Evolutionary conservation across 2,329 filamentous ascomycete species (phyloP), one percentile per base, ranked within the genome.

Genomic region (Sporothrix protearum): DNA sequence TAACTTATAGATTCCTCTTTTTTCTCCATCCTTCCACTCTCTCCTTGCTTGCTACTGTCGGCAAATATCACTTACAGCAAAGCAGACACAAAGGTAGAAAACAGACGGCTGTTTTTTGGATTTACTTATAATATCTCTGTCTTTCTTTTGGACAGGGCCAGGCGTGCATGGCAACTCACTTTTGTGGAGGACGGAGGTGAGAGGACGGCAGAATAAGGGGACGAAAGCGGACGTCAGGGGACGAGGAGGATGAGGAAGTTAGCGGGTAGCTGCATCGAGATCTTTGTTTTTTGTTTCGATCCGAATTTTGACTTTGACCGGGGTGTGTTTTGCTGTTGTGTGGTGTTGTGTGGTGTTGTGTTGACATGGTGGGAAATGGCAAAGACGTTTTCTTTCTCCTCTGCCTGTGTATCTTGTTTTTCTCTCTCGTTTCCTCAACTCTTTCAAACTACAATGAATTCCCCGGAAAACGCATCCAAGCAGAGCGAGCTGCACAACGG

Each of bases 1-100:
- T 72, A 63, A 63, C 68, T 33, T 67, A 70, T 71, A 67, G 59
- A 74, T 75, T 71, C 72, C 71, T 71, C 72, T 71, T 72, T 42
- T 59, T 72, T 16, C 57, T 69, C 71, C 57, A 68, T 63, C 19
- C 51, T 28, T 68, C 14, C 39, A 16, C n/a, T 49, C 39, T 39
- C 25, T 42, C 71, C 55, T 59, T 61, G 19, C 55, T 61, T 63
- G 28, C 25, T 47, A n/a, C 61, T 45, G 30, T 36, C 69, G 69
- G n/a, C 45, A 36, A 68, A 3, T 36, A 14, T 25, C 5, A 25
- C n/a, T 49, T 30, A 53, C 42, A 30, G 39, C 64, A 51, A 12
- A 53, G n/a, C n/a, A n/a, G 42, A 47, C 42, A 39, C 45, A 57
- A 25, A 12, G n/a, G 5, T 4, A 45, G 10, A 63, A 67, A 47